Evolutionary conservation across 768 basidiomycete genomes (phyloP), one percentile per base, ranked within the genome.

Genomic region (Phlebiopsis flavidoalba): DNA sequence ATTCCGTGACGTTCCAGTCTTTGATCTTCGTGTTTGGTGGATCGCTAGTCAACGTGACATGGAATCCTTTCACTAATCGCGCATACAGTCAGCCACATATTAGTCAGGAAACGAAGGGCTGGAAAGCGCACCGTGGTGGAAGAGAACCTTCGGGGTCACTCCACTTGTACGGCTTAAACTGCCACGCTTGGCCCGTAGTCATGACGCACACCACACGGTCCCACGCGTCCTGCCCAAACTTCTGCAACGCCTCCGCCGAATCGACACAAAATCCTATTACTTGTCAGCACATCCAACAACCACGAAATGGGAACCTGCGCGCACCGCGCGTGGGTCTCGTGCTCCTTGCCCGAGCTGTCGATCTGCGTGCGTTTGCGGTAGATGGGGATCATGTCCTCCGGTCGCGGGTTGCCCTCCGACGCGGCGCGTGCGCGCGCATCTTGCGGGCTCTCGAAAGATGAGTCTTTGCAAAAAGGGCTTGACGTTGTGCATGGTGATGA

Each of bases 121-220:
- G 10, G 12, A 48, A 56, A 1, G 66, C 79, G 50, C 64, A 96
- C 95, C 95, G 68, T 98, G 90, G 70, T 97, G 91, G 75, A 99
- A 98, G 26, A 99, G 74, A 54, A 89, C 83, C 61, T 86, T 85
- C 0, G 97, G n/a, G 97, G 68, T 98, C 95, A 53, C 82, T 87
- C 96, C 96, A 99, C 71, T 96, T 95, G 76, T 98, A 98, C 17
- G 92, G 89, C 60, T 88, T 80, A 75, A 99, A 99, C 71, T 99
- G 97, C 97, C 97, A 98, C 35, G 91, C 89, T 66, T 98, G 96
- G 1, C 97, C 97, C 0, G 97, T 99, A 8, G 97, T 98, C 86
- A 97, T 89, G 15, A 99, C 96, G 65, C 95, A 97, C 4, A 97
- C 89, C 5, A 99, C 97, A 40, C 96, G 84, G 59, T 98, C 95